Evolutionary conservation across 305 asterid genomes (phyloP), one percentile per base, ranked within the genome.

Genomic region (Fraxinus sp.): DNA sequence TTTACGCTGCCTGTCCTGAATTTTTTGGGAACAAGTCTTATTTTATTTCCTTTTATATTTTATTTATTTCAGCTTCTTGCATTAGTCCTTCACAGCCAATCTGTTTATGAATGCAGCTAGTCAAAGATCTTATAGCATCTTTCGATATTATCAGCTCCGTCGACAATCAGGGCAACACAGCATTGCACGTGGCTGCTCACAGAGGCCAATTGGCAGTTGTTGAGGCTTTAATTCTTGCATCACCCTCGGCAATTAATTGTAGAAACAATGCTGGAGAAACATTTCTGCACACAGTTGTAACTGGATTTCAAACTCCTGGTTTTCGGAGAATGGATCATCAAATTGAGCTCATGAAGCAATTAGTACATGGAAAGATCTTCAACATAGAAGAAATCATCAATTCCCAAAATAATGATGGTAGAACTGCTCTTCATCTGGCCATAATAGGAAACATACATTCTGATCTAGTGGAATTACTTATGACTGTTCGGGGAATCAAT

Each of bases 301-400:
- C 95, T 1, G 99, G 99, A 79, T 94, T 96, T 79, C 97, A 93
- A 36, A 92, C 91, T 41, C 95, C 95, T 0, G 93, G 98, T 57
- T 96, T 96, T 64, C 93, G 93, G 16, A 82, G 98, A 77, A 22
- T 96, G 82, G 98, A 96, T 72, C 95, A 89, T 76, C 98, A 94
- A 77, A 86, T 93, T 11, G 88, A 88, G 64, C 97, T 94, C 82
- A 82, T 91, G 94, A 91, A 91, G 86, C 91, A 92, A 14, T 83
- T 93, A 33, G 84, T 93, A 1, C 33, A 86, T 4, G 90, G 89
- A 7, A 84, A 88, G 66, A 83, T 87, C 9, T 92, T 95, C 87
- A 81, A 85, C 30, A 79, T 91, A 1, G 92, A 85, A 74, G 89
- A 87, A 2, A 91, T 92, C 77, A 81, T 94, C 83, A 94, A 94